These are phyloP conservation scores for Dactylellina sp. DNA, from an alignment of 2,329 filamentous ascomycete genomes.

Conservation along the genomic window DNA sequence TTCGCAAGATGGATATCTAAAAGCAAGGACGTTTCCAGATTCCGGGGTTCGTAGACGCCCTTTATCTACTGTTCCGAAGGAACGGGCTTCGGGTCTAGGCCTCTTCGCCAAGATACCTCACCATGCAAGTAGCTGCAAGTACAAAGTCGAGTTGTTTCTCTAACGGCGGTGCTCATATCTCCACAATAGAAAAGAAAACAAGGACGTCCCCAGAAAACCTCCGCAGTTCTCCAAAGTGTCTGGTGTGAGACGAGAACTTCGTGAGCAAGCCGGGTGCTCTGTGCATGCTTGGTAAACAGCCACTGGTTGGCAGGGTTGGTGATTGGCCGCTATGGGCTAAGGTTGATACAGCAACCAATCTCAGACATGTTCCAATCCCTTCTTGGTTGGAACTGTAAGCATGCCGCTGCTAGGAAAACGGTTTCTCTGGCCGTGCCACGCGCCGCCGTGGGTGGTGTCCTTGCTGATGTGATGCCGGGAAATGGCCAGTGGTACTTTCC, in stretches of 20 bases:
- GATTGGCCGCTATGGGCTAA: conserved; percentile 40
- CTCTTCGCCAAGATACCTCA: conserved; percentile 17
- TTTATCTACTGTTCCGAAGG: conserved; percentile 54
- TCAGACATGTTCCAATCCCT: conserved; percentile 31
- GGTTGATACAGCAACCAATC: conserved; percentile 31
- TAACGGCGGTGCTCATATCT: conserved; percentile 5
- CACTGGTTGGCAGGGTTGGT: conserved; percentile 17
- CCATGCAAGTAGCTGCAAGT: not conserved
- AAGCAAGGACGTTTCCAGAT: conserved; percentile 22
- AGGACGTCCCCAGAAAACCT: conserved; percentile 38
- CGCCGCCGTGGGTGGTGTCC: not conserved
- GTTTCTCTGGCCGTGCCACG: conserved; percentile 5
- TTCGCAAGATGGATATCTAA: conserved; percentile 43
- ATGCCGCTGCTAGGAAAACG: conserved; percentile 12
- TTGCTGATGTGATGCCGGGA: conserved; percentile 19
- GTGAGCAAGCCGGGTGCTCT: conserved; percentile 42
- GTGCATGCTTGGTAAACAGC: conserved; percentile 10
- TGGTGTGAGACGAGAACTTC: conserved; percentile 8
- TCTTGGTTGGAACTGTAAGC: conserved; percentile 44
- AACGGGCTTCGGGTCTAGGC: conserved; percentile 32
- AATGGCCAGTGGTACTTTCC: conserved; percentile 42
- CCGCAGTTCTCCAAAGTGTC: conserved; percentile 38
- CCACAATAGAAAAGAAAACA: conserved; percentile 28
- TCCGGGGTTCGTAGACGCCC: conserved; percentile 49
- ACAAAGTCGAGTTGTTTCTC: not conserved